These are phyloP conservation scores for Fragilaria crotonensis DNA, from an alignment of 108 stramenopile genomes.

Conservation along the genomic window DNA sequence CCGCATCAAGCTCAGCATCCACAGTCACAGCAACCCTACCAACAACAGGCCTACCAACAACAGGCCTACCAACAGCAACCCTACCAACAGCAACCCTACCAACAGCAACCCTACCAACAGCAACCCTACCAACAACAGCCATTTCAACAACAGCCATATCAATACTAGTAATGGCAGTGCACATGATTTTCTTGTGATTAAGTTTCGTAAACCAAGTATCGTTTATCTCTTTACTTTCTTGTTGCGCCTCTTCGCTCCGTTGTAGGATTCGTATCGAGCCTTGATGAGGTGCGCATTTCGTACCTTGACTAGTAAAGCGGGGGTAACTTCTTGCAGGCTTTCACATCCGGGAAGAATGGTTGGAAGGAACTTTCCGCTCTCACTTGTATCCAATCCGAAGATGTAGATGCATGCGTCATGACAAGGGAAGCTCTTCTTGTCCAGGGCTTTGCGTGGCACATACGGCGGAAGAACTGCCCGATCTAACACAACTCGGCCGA, in stretches of 20 bases:
- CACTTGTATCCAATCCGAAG: conserved; percentile 29
- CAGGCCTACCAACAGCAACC: not conserved
- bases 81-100: conserved; percentile 2
- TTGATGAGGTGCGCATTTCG: not conserved
- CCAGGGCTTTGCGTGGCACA: conserved; percentile 77
- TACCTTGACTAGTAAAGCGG: not conserved
- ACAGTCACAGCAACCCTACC: conserved; percentile 10
- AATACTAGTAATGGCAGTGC: not conserved
- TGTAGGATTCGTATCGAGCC: not conserved
- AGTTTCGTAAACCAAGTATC: not conserved
- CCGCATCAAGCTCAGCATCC: not conserved
- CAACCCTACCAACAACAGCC: not conserved
- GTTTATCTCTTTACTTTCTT: conserved; percentile 1
- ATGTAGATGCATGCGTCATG: conserved; percentile 85
- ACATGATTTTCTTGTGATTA: not conserved
- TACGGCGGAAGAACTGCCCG: conserved; percentile 61
- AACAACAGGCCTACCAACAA: conserved; percentile 8
- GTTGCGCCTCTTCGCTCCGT: not conserved
- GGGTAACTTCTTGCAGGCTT: not conserved
- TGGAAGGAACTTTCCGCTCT: not conserved
- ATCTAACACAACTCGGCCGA: conserved; percentile 76
- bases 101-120: conserved; percentile 6
- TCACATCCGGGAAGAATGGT: not conserved
- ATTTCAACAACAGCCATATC: conserved; percentile 10
- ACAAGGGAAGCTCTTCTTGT: conserved; percentile 80